Conservation (phyloP, 495 filamentous ascomycete species). For the Tuber brumale region DNA sequence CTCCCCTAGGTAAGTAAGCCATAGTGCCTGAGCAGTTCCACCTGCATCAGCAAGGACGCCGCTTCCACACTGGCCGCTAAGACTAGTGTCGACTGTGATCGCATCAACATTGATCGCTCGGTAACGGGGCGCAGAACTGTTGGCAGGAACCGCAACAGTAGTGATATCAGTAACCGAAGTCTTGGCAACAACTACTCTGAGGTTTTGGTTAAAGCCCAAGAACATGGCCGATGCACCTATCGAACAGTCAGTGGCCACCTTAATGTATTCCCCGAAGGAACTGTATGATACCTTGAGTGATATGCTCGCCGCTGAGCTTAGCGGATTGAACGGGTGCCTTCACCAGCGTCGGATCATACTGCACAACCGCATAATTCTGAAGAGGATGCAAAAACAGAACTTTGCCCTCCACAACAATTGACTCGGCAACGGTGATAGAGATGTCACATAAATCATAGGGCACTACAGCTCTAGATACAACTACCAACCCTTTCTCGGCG, state of each 20-base stretch:
- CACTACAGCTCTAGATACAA: slow-evolving; percentile 86
- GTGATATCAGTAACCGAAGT: slow-evolving; percentile 96
- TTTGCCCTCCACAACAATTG: slow-evolving; percentile 85
- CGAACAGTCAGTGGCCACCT: background rate
- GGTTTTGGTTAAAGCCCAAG: slow-evolving; percentile 93
- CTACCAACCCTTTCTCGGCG: slow-evolving; percentile 87
- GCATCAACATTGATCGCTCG: slow-evolving; percentile 95
- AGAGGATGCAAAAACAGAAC: slow-evolving; percentile 96
- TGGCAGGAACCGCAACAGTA: slow-evolving; percentile 91
- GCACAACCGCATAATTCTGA: slow-evolving; percentile 92
- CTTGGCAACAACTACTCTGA: slow-evolving; percentile 84
- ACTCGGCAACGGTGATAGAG: slow-evolving; percentile 88
- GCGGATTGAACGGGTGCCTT: slow-evolving; percentile 88
- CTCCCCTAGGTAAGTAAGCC: slow-evolving; percentile 94
- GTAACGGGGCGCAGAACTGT: slow-evolving; percentile 83
- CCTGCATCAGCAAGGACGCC: slow-evolving; percentile 86
- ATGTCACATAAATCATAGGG: slow-evolving; percentile 97
- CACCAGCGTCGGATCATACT: slow-evolving; percentile 89
- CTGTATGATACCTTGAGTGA: slow-evolving; percentile 61
- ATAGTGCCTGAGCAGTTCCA: slow-evolving; percentile 86
- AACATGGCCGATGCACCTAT: slow-evolving; percentile 77
- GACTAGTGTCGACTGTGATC: slow-evolving; percentile 88
- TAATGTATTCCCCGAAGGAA: background rate
- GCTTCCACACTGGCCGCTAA: slow-evolving; percentile 87
- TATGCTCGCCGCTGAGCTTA: slow-evolving; percentile 66